These are phyloP conservation scores for Acacia crassicarpa DNA, from an alignment of 306 rosid species.

Conservation along the genomic window DNA sequence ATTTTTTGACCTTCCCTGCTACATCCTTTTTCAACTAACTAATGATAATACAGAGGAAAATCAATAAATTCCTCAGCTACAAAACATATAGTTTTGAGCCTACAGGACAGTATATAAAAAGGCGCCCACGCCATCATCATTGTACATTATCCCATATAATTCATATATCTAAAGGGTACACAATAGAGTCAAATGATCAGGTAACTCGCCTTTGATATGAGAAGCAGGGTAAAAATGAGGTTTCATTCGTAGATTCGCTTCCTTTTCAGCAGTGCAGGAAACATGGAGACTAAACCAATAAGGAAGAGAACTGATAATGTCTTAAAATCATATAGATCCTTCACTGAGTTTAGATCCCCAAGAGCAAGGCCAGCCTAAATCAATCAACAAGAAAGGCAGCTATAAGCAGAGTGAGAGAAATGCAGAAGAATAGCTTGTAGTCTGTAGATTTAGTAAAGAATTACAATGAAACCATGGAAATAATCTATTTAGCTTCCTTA, in stretches of 20 bases:
- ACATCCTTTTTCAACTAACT: neutral
- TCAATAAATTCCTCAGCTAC: slow-evolving; percentile 13
- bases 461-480: neutral
- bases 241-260: slow-evolving; percentile 84
- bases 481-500: slow-evolving; percentile 2
- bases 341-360: slow-evolving; percentile 89
- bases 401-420: neutral
- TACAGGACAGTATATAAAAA: neutral
- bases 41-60: slow-evolving; percentile 29
- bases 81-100: slow-evolving; percentile 1
- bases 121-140: slow-evolving; percentile 36
- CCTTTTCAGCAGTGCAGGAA: slow-evolving; percentile 79
- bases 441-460: neutral
- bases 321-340: slow-evolving; percentile 86
- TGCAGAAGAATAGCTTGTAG: slow-evolving; percentile 7
- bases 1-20: neutral
- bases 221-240: neutral
- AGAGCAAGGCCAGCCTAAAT: slow-evolving; percentile 96
- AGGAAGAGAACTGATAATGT: slow-evolving; percentile 87
- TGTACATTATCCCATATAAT: slow-evolving; percentile 15
- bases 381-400: slow-evolving; percentile 29
- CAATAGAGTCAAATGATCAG: slow-evolving; percentile 12
- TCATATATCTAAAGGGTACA: neutral
- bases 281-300: slow-evolving; percentile 72
- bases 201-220: slow-evolving; percentile 27